Percentiles rank a stretch among this genome's conserved stretches.
These are phyloP conservation scores for Chloranthus sessilifolius DNA, from an alignment of 164 flowering plant genomes.

Conservation along the genomic window DNA sequence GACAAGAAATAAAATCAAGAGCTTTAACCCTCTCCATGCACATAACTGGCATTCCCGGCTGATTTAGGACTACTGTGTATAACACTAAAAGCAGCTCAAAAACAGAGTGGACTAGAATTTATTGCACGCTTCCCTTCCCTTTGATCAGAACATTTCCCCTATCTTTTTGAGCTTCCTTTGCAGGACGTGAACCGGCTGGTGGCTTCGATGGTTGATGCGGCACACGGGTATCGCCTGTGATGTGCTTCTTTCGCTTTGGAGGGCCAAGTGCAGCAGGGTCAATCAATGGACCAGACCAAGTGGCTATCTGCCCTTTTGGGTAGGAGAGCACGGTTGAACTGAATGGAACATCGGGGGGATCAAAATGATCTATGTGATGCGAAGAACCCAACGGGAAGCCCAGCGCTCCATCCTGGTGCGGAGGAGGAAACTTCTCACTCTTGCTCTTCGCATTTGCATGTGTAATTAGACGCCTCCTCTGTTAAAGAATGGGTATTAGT, in stretches of 20 bases:
- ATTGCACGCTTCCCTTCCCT: slow-evolving; percentile 20
- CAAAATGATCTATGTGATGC: slow-evolving; percentile 66
- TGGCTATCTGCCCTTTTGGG: slow-evolving; percentile 64
- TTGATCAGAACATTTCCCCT: slow-evolving; percentile 24
- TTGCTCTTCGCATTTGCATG: slow-evolving; percentile 98
- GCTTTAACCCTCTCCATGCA: too few species aligned
- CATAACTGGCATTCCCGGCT: too few species aligned
- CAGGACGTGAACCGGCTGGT: neutral
- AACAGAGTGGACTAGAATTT: too few species aligned
- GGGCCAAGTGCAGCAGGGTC: slow-evolving; percentile 45
- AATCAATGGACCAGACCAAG: slow-evolving; percentile 87
- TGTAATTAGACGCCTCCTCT: slow-evolving; percentile 81
- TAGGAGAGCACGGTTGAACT: slow-evolving; percentile 62
- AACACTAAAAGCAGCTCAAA: too few species aligned
- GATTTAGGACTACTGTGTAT: too few species aligned
- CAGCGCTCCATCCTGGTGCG: slow-evolving; percentile 92
- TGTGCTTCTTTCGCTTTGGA: slow-evolving; percentile 46
- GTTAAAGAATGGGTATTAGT: slow-evolving; percentile 6
- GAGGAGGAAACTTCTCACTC: slow-evolving; percentile 97
- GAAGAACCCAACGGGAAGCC: slow-evolving; percentile 73
- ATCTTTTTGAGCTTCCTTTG: slow-evolving; percentile 26
- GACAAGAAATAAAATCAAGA: too few species aligned
- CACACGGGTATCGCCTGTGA: slow-evolving; percentile 21
- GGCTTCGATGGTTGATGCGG: slow-evolving; percentile 17
- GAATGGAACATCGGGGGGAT: slow-evolving; percentile 70